phyloP scores from a whole-genome alignment of 306 rosid species.

The Hippophae tibetana region DNA sequence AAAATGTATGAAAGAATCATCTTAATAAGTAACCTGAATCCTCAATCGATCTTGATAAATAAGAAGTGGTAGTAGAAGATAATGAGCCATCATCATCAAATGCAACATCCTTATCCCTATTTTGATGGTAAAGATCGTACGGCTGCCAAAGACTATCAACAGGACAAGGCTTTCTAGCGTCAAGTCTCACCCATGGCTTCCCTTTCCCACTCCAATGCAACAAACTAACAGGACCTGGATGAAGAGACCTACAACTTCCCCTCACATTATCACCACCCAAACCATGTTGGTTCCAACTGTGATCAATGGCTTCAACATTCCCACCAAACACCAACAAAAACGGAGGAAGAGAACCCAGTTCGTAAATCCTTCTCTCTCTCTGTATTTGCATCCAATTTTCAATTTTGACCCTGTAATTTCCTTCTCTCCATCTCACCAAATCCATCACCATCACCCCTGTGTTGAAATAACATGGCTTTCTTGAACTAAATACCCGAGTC shows the following conservation, averaged over 20 bases:
- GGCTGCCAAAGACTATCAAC: conserved; percentile 75
- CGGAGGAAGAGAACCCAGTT: conserved; percentile 73
- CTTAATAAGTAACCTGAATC: conserved; percentile 39
- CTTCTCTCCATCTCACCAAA: too few species aligned
- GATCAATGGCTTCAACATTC: conserved; percentile 37
- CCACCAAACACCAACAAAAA: conserved; percentile 63
- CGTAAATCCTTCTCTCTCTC: conserved; percentile 56
- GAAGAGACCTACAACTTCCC: conserved; percentile 16
- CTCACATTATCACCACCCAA: too few species aligned
- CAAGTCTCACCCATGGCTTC: conserved; percentile 84
- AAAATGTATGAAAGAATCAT: conserved; percentile 27
- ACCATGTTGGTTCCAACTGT: too few species aligned
- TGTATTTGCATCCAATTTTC: conserved; percentile 91
- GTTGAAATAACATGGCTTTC: too few species aligned
- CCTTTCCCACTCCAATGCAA: conserved; percentile 93
- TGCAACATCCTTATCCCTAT: conserved; percentile 1
- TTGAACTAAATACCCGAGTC: too few species aligned
- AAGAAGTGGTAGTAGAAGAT: conserved; percentile 6
- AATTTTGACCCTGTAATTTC: conserved; percentile 40
- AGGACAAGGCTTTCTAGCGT: conserved; percentile 47
- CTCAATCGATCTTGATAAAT: conserved; percentile 27
- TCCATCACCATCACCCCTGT: too few species aligned
- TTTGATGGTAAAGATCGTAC: conserved; percentile 49
- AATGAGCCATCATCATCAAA: conserved; percentile 9
- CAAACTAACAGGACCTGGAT: conserved; percentile 78